Conservation (phyloP, 768 basidiomycete genomes). For the Lactarius deliciosus region DNA sequence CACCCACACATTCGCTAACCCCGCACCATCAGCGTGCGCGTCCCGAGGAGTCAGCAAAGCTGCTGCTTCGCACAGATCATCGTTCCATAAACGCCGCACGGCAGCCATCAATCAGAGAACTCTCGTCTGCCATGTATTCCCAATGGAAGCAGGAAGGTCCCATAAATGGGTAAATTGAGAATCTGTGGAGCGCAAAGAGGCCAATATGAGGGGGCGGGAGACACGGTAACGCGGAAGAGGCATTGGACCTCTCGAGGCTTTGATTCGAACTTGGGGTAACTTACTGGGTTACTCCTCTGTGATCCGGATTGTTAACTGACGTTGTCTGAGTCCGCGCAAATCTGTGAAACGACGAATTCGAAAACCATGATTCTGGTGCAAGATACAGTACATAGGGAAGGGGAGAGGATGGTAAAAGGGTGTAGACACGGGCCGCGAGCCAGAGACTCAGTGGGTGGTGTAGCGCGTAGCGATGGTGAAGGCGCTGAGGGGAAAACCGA, state of each 20-base stretch:
- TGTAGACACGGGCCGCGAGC: too few relatives aligned
- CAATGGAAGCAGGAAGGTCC: not conserved
- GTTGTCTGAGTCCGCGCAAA: not conserved
- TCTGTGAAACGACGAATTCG: not conserved
- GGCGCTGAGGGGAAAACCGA: not conserved
- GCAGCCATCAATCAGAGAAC: not conserved
- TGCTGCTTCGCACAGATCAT: not conserved
- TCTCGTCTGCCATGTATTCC: not conserved
- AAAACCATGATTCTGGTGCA: not conserved
- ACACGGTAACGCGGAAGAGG: not conserved
- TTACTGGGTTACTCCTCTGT: not conserved
- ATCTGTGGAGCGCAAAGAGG: not conserved
- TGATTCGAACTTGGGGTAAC: not conserved
- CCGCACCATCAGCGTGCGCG: not conserved
- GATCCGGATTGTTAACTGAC: not conserved
- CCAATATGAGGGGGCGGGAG: not conserved
- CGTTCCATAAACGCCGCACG: not conserved
- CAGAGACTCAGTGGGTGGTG: not conserved
- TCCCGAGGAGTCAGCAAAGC: not conserved
- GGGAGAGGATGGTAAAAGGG: not conserved
- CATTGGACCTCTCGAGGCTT: not conserved
- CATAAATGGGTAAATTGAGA: not conserved
- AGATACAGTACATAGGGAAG: not conserved
- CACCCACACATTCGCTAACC: not conserved
- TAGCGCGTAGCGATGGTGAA: not conserved